Base-by-base conservation (phyloP, 352 stramenopile species). In the Blastocystis sp. region DNA sequence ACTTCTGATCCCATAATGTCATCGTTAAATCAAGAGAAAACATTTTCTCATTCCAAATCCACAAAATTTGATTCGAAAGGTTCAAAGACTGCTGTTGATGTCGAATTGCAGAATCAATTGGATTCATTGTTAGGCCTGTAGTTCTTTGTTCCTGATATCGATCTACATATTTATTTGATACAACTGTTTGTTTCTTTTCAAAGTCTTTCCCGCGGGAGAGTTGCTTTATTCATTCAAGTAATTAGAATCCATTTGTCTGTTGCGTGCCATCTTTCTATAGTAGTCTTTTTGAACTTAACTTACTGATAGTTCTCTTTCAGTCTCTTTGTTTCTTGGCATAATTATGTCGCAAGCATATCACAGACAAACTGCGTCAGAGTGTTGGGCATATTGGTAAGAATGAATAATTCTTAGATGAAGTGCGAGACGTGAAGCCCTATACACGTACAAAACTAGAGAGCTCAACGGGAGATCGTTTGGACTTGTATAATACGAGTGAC, bases 41-140 rank as follows among this genome's bases (percentile, higher is more conserved):
- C 65, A 24, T 52, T 51, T 32, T 56, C 37, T 27, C 11, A 54
- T 52, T n/a, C 37, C 12, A 9, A 27, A 54, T 27, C 12, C 56
- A 11, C 21, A 56, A 78, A 32, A 24, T 24, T 6, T 59, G 51
- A 51, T 6, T 46, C 16, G 54, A 77, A 51, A 4, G 7, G 3
- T 77, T 56, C 5, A 73, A 39, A 73, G 39, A 42, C 21, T 24
- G 19, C 57, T 37, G 61, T 51, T 39, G 61, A 73, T 11, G 32
- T 49, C 7, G 61, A 39, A 46, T 42, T 77, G 1, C 43, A 65
- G 54, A 14, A 63, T 19, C n/a, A 63, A 32, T 24, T 83, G 2
- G 71, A 83, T 66, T 37, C 21, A 9, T n/a, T 83, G 11, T 32
- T 83, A 49, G 71, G 71, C 0, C 65, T 83, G 63, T 83, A 83